phyloP scores from a whole-genome alignment of 768 basidiomycete genomes.

The Trametes cingulata region DNA sequence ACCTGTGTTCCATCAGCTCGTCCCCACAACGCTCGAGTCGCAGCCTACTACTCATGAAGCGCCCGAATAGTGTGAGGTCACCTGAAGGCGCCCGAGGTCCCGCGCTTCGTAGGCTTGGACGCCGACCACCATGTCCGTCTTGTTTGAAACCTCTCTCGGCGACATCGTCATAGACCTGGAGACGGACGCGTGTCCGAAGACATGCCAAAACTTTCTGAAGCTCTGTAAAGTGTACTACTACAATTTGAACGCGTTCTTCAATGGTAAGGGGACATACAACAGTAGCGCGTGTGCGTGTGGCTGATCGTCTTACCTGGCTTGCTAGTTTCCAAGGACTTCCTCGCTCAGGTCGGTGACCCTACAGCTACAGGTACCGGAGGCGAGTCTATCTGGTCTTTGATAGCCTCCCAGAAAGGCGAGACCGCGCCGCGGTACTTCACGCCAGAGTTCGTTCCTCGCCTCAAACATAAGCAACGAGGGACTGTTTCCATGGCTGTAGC shows the following conservation, averaged over 20 bases:
- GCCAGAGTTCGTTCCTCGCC: constrained; percentile 76
- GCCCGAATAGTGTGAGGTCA: too few relatives aligned
- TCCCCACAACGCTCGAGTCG: too few relatives aligned
- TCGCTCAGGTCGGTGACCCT: constrained; percentile 96
- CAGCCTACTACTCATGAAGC: too few relatives aligned
- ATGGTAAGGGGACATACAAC: constrained; percentile 58
- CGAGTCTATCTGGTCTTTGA: constrained; percentile 82
- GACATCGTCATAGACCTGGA: constrained; percentile 97
- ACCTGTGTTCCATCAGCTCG: too few relatives aligned
- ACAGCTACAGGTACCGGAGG: constrained; percentile 94
- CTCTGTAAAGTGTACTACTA: constrained; percentile 97
- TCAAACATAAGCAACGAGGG: constrained; percentile 84
- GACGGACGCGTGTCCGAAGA: constrained; percentile 85
- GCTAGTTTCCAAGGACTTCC: constrained; percentile 95
- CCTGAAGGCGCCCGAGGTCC: too few relatives aligned
- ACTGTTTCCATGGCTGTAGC: constrained; percentile 98
- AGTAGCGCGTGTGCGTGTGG: not conserved
- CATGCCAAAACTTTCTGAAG: constrained; percentile 95
- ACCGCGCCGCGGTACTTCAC: constrained; percentile 74
- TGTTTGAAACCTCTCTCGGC: constrained; percentile 95
- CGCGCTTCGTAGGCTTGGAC: not conserved
- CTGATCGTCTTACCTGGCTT: not conserved
- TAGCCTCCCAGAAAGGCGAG: constrained; percentile 48
- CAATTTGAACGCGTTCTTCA: constrained; percentile 97
- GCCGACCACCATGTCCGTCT: constrained; percentile 73